phyloP scores from a whole-genome alignment of 148 eudicot species.

The Fagopyrum esculentum region DNA sequence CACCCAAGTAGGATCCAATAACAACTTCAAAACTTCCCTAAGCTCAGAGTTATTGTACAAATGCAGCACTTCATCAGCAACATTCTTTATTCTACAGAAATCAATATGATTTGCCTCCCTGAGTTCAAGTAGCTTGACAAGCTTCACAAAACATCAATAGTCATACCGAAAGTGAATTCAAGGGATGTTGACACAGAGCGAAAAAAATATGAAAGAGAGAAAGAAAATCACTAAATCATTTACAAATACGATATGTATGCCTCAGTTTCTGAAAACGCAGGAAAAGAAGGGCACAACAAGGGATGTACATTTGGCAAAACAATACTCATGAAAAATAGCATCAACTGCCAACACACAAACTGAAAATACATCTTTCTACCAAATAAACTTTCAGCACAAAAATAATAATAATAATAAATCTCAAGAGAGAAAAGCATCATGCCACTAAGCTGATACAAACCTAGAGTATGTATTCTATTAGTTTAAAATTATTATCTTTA shows the following conservation, averaged over 20 bases:
- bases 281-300: background rate
- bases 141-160: conserved; percentile 40
- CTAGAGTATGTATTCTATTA: no score
- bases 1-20: conserved; percentile 88
- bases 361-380: background rate
- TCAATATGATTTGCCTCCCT: conserved; percentile 97
- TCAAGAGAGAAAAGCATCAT: background rate
- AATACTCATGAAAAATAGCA: background rate
- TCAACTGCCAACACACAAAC: background rate
- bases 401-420: background rate
- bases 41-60: conserved; percentile 65
- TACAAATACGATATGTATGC: background rate
- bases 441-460: background rate
- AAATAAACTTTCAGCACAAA: background rate
- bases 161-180: background rate
- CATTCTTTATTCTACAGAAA: conserved; percentile 79
- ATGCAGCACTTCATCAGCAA: conserved; percentile 68
- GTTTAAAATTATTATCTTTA: no score
- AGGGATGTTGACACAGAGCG: background rate
- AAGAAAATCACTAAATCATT: background rate
- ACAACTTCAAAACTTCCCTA: conserved; percentile 48
- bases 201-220: background rate
- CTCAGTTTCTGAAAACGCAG: background rate
- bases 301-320: background rate
- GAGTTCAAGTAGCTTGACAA: conserved; percentile 93